phyloP scores from a whole-genome alignment of 1,139 yeast genomes.

The Nakaseomyces kungkrabaensis region DNA sequence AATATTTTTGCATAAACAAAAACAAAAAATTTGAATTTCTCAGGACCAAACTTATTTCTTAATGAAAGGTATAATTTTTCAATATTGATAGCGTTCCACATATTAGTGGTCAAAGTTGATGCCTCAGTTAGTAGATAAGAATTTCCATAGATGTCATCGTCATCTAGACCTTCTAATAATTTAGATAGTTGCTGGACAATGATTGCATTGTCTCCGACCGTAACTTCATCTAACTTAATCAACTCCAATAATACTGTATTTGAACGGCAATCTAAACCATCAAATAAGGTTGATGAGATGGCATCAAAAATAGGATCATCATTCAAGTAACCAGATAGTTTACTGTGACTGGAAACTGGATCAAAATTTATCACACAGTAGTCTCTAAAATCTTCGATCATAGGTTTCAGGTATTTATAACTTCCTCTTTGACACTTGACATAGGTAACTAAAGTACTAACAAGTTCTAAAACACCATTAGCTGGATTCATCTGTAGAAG shows the following conservation, averaged over 20 bases:
- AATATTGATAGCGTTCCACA: conserved; percentile 17
- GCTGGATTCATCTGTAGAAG: conserved; percentile 31
- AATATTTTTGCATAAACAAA: conserved; percentile 15
- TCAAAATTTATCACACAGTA: conserved; percentile 13
- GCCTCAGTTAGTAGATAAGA: conserved; percentile 3
- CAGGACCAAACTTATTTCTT: conserved; percentile 13
- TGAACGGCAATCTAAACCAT: neutral
- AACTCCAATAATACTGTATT: neutral
- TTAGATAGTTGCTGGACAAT: neutral
- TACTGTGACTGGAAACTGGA: neutral
- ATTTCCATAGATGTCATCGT: neutral
- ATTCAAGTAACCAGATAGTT: conserved; percentile 1
- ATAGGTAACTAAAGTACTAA: conserved; percentile 28
- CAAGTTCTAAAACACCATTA: conserved; percentile 24
- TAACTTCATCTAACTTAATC: neutral
- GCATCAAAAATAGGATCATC: conserved; percentile 11
- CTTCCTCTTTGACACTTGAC: conserved; percentile 12
- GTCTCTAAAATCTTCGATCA: conserved; percentile 14
- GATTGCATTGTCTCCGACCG: neutral
- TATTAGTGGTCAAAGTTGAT: conserved; percentile 10
- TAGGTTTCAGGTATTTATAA: conserved; percentile 13
- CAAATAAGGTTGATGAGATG: conserved; percentile 16
- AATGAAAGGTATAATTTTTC: conserved; percentile 14
- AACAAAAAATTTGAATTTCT: conserved; percentile 28
- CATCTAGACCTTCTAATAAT: neutral